Percentiles rank a stretch among this genome's conserved stretches.
These are phyloP conservation scores for Beta vulgaris DNA, from an alignment of 148 eudicot genomes.

Conservation along the genomic window DNA sequence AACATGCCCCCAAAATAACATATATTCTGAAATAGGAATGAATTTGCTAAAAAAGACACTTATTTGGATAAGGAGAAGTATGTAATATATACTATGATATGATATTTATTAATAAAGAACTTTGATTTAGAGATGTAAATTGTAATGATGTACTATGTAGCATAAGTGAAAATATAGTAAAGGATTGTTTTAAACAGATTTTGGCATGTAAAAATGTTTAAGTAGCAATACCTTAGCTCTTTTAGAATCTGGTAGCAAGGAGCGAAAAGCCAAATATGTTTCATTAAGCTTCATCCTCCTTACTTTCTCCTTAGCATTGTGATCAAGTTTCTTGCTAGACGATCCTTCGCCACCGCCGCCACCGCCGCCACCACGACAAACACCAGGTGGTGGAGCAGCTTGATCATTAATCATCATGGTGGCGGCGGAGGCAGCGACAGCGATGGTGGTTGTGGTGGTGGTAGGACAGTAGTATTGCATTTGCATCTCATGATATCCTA, in stretches of 20 bases:
- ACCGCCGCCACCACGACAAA: not conserved
- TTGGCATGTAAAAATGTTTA: not conserved
- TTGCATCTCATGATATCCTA: conserved; percentile 6
- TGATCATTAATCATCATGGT: not conserved
- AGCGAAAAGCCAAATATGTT: conserved; percentile 38
- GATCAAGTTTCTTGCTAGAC: conserved; percentile 40
- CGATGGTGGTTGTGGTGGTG: not conserved
- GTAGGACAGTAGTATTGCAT: not conserved
- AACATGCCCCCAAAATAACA: too few species aligned
- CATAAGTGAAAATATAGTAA: too few species aligned
- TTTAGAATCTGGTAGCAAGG: conserved; percentile 46
- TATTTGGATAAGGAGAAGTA: too few species aligned
- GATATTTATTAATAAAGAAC: too few species aligned
- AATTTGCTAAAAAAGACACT: too few species aligned
- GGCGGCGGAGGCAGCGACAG: too few species aligned
- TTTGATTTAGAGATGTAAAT: too few species aligned
- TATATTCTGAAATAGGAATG: too few species aligned
- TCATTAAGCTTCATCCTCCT: conserved; percentile 48
- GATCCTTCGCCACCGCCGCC: conserved; percentile 24
- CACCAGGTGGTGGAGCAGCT: too few species aligned
- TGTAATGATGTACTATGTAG: too few species aligned
- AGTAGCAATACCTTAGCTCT: conserved; percentile 50
- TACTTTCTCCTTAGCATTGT: conserved; percentile 56
- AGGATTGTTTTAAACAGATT: too few species aligned
- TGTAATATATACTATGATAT: too few species aligned